Conservation (phyloP, 352 stramenopile species). For the Peronospora farinosa region DNA sequence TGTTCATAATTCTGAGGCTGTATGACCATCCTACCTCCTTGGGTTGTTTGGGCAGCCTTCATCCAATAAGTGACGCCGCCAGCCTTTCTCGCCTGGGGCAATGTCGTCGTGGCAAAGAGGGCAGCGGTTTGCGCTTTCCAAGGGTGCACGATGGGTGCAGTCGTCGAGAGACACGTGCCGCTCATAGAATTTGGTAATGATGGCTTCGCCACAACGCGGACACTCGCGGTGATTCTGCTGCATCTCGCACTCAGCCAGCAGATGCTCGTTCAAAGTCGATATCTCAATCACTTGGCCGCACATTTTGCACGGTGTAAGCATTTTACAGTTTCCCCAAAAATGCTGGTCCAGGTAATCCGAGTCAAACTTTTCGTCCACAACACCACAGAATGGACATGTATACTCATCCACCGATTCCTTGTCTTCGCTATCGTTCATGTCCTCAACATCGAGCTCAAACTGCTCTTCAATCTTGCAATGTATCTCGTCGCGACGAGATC, state of each 20-base stretch:
- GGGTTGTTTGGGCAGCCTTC: constrained; percentile 74
- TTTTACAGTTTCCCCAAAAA: constrained; percentile 88
- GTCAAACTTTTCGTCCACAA: constrained; percentile 83
- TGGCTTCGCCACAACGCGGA: constrained; percentile 74
- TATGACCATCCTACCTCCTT: constrained; percentile 34
- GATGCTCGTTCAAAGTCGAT: constrained; percentile 82
- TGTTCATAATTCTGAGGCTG: constrained; percentile 13
- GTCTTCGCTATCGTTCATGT: constrained; percentile 49
- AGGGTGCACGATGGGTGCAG: constrained; percentile 49
- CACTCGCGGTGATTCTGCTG: constrained; percentile 80
- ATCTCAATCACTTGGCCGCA: constrained; percentile 92
- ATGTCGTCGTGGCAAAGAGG: constrained; percentile 80
- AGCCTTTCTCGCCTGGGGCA: constrained; percentile 53
- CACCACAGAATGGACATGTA: constrained; percentile 89
- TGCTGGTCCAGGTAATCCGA: constrained; percentile 88
- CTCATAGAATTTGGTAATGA: constrained; percentile 78
- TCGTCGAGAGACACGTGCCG: constrained; percentile 74
- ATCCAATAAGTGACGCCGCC: constrained; percentile 61
- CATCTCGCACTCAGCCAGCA: constrained; percentile 85
- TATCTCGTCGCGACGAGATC: constrained; percentile 11
- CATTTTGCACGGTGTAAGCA: constrained; percentile 90
- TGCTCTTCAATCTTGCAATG: constrained; percentile 25
- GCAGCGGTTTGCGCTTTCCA: constrained; percentile 66
- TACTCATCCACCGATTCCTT: constrained; percentile 75
- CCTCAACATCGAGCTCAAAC: constrained; percentile 29